Percentiles rank a stretch among this genome's conserved stretches.
phyloP scores from a whole-genome alignment of 345 rosid species.

The Populus pruinosa region DNA sequence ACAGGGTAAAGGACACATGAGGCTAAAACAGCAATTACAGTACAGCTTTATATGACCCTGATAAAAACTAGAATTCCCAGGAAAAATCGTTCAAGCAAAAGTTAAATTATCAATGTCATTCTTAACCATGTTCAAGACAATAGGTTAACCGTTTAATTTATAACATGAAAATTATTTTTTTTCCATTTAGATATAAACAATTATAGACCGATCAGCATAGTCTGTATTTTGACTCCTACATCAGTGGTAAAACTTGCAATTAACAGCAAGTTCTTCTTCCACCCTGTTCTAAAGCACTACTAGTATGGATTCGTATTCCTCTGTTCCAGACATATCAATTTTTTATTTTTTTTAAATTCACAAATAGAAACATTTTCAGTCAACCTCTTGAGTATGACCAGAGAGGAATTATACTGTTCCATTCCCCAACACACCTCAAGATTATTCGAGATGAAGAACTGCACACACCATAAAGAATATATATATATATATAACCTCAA shows the following conservation, averaged over 20 bases:
- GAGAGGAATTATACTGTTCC: background rate
- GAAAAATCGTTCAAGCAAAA: background rate
- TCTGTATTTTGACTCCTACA: background rate
- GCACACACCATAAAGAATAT: too few relatives aligned
- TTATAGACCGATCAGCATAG: too few relatives aligned
- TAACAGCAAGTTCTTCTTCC: background rate
- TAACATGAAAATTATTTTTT: background rate
- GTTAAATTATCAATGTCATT: background rate
- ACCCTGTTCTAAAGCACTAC: background rate
- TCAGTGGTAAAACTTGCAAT: background rate
- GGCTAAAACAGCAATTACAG: background rate
- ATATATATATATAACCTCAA: too few relatives aligned
- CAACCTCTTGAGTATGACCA: background rate
- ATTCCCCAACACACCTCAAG: background rate
- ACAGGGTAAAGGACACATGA: background rate
- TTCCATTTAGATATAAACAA: too few relatives aligned
- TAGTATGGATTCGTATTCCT: background rate
- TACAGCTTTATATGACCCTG: background rate
- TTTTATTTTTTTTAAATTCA: too few relatives aligned
- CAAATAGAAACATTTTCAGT: background rate
- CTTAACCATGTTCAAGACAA: background rate
- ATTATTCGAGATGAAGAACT: background rate
- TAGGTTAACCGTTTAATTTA: background rate
- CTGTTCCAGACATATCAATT: background rate
- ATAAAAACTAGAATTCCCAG: background rate